Evolutionary conservation across 768 basidiomycete species (phyloP).

Genomic region (Cytidiella melzeri): DNA sequence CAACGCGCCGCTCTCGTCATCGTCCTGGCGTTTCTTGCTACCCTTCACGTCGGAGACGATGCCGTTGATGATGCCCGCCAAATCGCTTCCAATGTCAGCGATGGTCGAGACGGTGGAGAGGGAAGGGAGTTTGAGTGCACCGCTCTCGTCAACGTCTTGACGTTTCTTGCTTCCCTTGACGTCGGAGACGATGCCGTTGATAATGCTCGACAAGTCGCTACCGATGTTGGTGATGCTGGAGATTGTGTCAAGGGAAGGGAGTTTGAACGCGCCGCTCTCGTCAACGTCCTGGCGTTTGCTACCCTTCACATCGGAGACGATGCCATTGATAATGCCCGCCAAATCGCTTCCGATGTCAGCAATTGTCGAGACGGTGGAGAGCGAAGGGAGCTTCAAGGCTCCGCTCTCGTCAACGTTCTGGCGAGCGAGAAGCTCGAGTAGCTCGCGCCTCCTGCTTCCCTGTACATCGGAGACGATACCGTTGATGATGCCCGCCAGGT

Average conservation of each 20-base stretch:
- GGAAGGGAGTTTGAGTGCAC: neutral
- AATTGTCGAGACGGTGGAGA: too few species aligned
- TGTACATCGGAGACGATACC: neutral
- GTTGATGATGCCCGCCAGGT: neutral
- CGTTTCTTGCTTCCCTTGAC: neutral
- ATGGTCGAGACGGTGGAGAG: neutral
- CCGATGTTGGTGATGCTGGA: neutral
- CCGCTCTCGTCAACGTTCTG: neutral
- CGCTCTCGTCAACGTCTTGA: neutral
- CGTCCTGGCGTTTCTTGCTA: neutral
- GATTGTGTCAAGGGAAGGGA: neutral
- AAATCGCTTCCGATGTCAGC: neutral
- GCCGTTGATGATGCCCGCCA: neutral
- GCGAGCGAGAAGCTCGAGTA: neutral
- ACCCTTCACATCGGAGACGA: neutral
- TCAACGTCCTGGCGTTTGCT: neutral
- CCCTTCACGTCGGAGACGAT: neutral
- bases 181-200: neutral
- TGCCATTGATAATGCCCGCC: neutral
- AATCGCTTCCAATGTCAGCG: too few species aligned
- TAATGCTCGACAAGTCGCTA: neutral
- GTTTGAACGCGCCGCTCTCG: neutral
- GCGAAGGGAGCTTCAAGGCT: neutral
- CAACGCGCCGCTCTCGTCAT: neutral
- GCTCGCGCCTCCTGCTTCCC: neutral